Evolutionary conservation across 305 asterid genomes (phyloP).

Genomic region (Ilex paraguariensis): DNA sequence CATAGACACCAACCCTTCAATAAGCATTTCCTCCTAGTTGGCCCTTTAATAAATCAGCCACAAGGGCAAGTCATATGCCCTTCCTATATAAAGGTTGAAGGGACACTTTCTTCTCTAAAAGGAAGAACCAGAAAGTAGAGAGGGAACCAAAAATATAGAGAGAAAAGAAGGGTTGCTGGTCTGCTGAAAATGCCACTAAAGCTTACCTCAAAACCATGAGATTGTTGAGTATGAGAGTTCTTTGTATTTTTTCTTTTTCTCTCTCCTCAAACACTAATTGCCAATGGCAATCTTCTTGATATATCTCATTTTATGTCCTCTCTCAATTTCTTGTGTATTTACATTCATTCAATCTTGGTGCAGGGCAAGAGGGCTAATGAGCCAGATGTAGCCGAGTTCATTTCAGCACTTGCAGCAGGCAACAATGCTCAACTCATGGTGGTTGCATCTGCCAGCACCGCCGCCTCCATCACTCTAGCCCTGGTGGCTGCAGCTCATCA

Average conservation of each 20-base stretch:
- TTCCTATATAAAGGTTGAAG: constrained; percentile 6
- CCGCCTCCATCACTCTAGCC: constrained; percentile 7
- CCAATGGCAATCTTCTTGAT: no score
- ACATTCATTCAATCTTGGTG: constrained; percentile 2
- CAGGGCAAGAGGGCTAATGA: constrained; percentile 23
- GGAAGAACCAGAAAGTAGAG: neutral
- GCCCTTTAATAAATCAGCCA: neutral
- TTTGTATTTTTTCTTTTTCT: no score
- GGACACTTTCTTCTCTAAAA: neutral
- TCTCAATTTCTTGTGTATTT: neutral
- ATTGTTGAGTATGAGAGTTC: constrained; percentile 16
- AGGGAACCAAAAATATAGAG: neutral
- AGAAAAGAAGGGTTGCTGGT: constrained; percentile 30
- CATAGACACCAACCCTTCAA: no score
- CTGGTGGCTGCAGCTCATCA: constrained; percentile 29
- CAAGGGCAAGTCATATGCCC: neutral
- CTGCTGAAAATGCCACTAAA: constrained; percentile 31
- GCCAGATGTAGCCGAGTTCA: constrained; percentile 32
- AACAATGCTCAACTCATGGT: constrained; percentile 27
- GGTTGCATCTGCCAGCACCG: constrained; percentile 17
- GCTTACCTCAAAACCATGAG: constrained; percentile 29
- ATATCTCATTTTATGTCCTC: neutral
- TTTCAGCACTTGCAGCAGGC: constrained; percentile 35
- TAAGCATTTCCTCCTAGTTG: no score
- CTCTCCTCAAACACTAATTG: no score